Evolutionary conservation across 345 rosid genomes (phyloP).

Genomic region (Capsella bursapastoris): DNA sequence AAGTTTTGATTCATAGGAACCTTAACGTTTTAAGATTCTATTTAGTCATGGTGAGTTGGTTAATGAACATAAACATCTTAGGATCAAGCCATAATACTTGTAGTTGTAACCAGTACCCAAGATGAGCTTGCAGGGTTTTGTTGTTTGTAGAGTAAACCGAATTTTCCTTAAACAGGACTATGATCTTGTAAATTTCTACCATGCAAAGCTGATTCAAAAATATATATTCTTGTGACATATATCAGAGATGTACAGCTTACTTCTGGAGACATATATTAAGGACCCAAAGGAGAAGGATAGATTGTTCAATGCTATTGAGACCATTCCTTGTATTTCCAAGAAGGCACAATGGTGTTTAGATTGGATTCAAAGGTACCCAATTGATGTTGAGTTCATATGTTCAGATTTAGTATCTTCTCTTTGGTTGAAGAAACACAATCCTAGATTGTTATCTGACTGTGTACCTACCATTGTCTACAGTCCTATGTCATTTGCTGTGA

Average conservation of each 20-base stretch:
- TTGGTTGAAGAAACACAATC: background rate
- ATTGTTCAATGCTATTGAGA: constrained; percentile 83
- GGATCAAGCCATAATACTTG: constrained; percentile 4
- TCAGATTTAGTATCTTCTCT: background rate
- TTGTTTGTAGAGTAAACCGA: background rate
- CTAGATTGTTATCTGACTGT: background rate
- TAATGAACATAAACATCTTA: constrained; percentile 3
- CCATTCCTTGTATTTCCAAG: constrained; percentile 72
- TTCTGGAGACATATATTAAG: constrained; percentile 87
- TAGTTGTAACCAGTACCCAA: background rate
- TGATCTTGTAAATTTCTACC: constrained; percentile 12
- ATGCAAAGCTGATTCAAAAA: constrained; percentile 20
- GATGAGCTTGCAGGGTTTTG: background rate
- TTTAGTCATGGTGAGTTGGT: constrained; percentile 2
- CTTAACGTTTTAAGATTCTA: background rate
- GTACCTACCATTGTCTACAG: constrained; percentile 46
- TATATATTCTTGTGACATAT: constrained; percentile 15
- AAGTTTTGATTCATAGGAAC: background rate
- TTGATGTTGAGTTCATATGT: background rate
- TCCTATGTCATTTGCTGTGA: constrained; percentile 73
- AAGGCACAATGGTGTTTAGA: constrained; percentile 87
- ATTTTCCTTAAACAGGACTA: background rate
- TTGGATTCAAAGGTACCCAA: constrained; percentile 73
- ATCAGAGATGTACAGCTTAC: constrained; percentile 92
- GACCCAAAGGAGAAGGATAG: constrained; percentile 83